A percentile compares a stretch with the other conserved stretches of the same genome.
Conservation (phyloP, 2,329 filamentous ascomycete genomes). For the Aureobasidium sp. region DNA sequence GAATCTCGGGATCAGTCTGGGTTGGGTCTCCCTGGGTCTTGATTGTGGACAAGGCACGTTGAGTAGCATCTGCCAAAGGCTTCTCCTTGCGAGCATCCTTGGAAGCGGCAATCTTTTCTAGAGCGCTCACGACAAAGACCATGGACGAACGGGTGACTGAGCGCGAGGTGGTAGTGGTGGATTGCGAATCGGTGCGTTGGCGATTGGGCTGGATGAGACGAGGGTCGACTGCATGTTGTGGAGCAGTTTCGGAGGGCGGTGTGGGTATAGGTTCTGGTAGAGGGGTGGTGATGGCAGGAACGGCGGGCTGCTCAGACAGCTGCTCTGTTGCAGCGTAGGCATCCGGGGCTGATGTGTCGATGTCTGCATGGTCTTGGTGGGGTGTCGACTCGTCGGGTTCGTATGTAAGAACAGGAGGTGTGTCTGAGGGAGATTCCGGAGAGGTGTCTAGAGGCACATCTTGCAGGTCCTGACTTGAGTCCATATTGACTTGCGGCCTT, state of each 20-base stretch:
- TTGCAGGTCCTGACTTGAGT: constrained; percentile 17
- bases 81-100: constrained; percentile 93
- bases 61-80: constrained; percentile 82
- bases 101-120: constrained; percentile 91
- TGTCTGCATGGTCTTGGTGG: neutral
- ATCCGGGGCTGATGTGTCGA: neutral
- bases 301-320: neutral
- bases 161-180: constrained; percentile 59
- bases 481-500: constrained; percentile 1
- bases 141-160: constrained; percentile 83
- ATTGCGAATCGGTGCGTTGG: constrained; percentile 66
- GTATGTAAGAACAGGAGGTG: neutral
- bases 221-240: constrained; percentile 3
- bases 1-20: constrained; percentile 87
- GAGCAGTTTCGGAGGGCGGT: neutral
- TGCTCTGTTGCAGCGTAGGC: neutral
- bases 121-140: constrained; percentile 93
- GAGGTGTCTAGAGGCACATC: constrained; percentile 11
- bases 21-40: constrained; percentile 80
- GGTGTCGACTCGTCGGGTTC: neutral
- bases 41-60: constrained; percentile 85
- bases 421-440: neutral
- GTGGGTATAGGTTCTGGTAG: neutral
- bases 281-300: constrained; percentile 3
- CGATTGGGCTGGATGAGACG: constrained; percentile 32